Evolutionary conservation across 345 rosid genomes (phyloP), one percentile per base, ranked within the genome.

Genomic region (Brassica carinata): DNA sequence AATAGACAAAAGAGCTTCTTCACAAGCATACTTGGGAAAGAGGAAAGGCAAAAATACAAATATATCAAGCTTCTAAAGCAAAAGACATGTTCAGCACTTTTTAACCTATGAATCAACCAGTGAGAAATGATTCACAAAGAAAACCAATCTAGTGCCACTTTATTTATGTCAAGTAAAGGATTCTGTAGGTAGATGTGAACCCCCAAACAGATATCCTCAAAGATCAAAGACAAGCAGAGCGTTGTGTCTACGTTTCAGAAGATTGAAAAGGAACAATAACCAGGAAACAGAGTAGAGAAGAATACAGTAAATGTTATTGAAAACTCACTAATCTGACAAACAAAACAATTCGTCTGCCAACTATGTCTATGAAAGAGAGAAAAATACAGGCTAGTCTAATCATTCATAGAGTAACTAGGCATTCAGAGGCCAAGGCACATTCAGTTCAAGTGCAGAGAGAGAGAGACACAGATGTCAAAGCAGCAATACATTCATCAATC

Each of bases 401-500:
- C 85, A 83, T 79, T 77, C 77, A 87, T 86, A 77, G 79, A 73
- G 67, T 62, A 87, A 87, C 87, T 82, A 78, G 86, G 83, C 79
- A 87, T 76, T 87, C 85, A 89, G 82, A 86, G 69, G 77, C 81
- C 80, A 85, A 85, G 73, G 83, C 85, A 90, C 91, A 88, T 77
- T 87, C 82, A 88, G 89, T 73, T 81, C 80, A 87, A 85, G 82
- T 75, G 86, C 84, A 55, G 61, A 55, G 86, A 86, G 72, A 23
- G 26, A 23, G 26, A 23, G 26, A 23, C 26, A 79, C 55, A 75
- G 5, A 75, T 9, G 74, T 82, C 87, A 88, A 89, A 86, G 90
- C 88, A 90, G 85, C 69, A 85, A 89, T 82, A 84, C 90, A 91
- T 83, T 91, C 90, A 93, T 91, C 92, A 89, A 53, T 53, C 58